Conservation (phyloP, 1,139 yeast species). For the Yamadazyma atlantica region DNA sequence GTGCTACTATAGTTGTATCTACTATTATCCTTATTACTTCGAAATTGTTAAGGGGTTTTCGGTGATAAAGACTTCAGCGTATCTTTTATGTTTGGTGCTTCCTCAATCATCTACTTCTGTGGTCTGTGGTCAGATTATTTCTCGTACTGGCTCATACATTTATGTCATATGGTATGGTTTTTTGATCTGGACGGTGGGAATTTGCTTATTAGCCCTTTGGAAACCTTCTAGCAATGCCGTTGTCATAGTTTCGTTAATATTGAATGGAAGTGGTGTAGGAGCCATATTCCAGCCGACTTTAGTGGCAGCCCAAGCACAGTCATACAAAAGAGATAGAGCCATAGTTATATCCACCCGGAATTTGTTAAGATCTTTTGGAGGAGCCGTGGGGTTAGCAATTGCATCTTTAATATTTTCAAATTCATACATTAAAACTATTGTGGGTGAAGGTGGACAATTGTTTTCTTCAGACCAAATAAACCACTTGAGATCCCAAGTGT, state of each 20-base stretch:
- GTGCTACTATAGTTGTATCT: constrained; percentile 40
- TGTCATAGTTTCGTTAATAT: constrained; percentile 29
- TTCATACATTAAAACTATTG: constrained; percentile 27
- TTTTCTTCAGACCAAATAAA: constrained; percentile 3
- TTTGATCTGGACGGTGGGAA: constrained; percentile 36
- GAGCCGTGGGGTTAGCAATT: constrained; percentile 49
- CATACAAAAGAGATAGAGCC: constrained; percentile 46
- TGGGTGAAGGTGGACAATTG: constrained; percentile 2
- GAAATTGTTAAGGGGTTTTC: constrained; percentile 42
- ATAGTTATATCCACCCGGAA: constrained; percentile 51
- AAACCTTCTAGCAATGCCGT: constrained; percentile 26
- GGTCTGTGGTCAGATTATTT: constrained; percentile 38
- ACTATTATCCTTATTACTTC: constrained; percentile 46
- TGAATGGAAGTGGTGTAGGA: constrained; percentile 49
- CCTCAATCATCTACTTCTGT: constrained; percentile 34
- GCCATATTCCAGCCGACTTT: constrained; percentile 52
- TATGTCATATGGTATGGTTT: constrained; percentile 40
- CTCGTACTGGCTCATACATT: constrained; percentile 36
- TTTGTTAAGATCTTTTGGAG: constrained; percentile 50
- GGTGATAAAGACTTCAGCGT: constrained; percentile 33
- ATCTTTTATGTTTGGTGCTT: constrained; percentile 38
- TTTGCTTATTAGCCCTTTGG: constrained; percentile 34
- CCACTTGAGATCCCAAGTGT: constrained; percentile 4
- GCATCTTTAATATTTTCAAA: constrained; percentile 44
- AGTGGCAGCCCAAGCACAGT: constrained; percentile 51